Evolutionary conservation across 306 rosid species (phyloP).

Genomic region (Cucumis cinereus): DNA sequence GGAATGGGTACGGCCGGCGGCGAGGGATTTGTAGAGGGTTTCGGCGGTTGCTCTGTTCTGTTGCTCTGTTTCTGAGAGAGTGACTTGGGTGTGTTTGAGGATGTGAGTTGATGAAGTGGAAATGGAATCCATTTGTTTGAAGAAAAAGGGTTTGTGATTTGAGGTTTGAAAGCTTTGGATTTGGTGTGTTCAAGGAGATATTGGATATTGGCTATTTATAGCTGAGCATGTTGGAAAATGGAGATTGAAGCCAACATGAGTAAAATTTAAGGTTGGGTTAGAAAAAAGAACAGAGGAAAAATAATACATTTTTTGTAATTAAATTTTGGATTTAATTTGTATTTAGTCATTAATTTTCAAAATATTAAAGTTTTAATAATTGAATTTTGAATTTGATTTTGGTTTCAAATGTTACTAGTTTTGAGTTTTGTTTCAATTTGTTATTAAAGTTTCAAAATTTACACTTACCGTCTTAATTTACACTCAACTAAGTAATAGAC

Average conservation of each 20-base stretch:
- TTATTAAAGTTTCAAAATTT: too few species aligned
- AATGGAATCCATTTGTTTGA: neutral
- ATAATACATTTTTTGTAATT: too few species aligned
- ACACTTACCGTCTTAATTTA: too few species aligned
- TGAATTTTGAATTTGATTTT: too few species aligned
- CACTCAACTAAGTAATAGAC: too few species aligned
- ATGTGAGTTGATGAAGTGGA: neutral
- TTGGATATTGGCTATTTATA: neutral
- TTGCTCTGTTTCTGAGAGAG: neutral
- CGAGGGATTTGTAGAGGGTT: conserved; percentile 51
- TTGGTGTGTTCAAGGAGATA: neutral
- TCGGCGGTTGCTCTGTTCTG: conserved; percentile 40
- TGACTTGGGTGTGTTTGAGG: neutral
- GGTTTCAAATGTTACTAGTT: too few species aligned
- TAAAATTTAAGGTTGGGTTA: neutral
- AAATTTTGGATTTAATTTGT: too few species aligned
- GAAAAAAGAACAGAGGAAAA: too few species aligned
- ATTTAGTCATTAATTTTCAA: too few species aligned
- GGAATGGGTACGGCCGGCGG: conserved; percentile 20
- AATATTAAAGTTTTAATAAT: too few species aligned
- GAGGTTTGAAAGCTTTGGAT: neutral
- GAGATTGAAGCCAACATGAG: neutral
- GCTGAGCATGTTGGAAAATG: neutral
- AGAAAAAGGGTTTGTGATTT: neutral
- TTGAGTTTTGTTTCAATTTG: too few species aligned